Evolutionary conservation across 192 early-diverging fungal genomes (phyloP).

Genomic region (Martensiomyces pterosporus): DNA sequence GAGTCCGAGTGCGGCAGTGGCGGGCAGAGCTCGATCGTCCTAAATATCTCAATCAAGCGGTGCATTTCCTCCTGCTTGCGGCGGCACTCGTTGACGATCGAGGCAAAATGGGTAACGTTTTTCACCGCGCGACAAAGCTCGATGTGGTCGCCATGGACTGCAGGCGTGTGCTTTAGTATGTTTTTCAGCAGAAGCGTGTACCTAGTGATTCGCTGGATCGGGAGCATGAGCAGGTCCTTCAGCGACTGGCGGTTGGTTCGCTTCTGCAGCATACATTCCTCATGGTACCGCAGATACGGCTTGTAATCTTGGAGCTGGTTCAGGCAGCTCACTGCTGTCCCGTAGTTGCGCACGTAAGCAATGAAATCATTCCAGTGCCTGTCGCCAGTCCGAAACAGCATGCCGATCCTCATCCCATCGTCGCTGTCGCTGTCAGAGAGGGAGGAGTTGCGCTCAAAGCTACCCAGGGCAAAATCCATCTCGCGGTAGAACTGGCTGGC

Average conservation of each 20-base stretch:
- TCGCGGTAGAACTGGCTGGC: conserved; percentile 49
- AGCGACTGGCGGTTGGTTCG: conserved; percentile 51
- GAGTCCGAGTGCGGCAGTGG: conserved; percentile 25
- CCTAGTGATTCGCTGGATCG: conserved; percentile 48
- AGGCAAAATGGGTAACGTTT: conserved; percentile 44
- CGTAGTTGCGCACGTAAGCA: conserved; percentile 47
- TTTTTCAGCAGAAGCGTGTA: conserved; percentile 50
- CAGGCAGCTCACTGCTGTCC: conserved; percentile 39
- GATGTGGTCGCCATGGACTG: conserved; percentile 43
- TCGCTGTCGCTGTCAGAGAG: conserved; percentile 10
- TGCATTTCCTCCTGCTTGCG: conserved; percentile 47
- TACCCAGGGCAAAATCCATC: conserved; percentile 43
- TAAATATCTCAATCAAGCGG: conserved; percentile 28
- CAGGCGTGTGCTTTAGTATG: conserved; percentile 47
- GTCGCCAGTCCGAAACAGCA: conserved; percentile 39
- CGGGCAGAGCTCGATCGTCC: conserved; percentile 35
- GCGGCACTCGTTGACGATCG: conserved; percentile 48
- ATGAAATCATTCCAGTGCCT: conserved; percentile 48
- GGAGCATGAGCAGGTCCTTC: conserved; percentile 47
- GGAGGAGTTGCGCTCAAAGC: conserved; percentile 35
- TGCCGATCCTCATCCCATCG: conserved; percentile 44
- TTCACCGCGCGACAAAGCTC: conserved; percentile 47
- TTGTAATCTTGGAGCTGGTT: conserved; percentile 49
- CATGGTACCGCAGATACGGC: conserved; percentile 43
- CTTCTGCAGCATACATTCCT: conserved; percentile 46